Base-by-base conservation (phyloP, 306 rosid genomes). In the Datisca glomerata region DNA sequence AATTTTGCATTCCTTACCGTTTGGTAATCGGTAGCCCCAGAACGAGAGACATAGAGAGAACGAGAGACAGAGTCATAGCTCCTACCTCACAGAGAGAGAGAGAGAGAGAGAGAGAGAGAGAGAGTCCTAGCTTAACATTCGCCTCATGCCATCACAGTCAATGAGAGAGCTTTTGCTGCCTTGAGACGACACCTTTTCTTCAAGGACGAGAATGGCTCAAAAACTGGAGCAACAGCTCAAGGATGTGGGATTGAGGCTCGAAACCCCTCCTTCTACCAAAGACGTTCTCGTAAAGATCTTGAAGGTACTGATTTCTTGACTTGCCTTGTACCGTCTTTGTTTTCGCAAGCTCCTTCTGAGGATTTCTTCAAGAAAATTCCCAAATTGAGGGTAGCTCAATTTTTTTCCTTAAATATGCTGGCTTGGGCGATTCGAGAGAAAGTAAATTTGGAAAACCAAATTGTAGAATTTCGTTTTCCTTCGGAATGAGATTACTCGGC, bases 161-260 rank as follows among this genome's bases (percentile, higher is more conserved):
- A 78, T 73, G 85, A 61, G 56, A 59, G 43, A 63, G 34, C 65
- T 57, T 56, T 31, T 32, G 15, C 34, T 39, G 24, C 64, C 9
- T 6, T 65, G 63, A 66, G 46, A 64, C 70, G 49, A 37, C 66
- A 29, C 51, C 67, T 65, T 66, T 24, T 57, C 24, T 53, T 19
- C 47, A 31, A 17, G 43, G 47, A 23, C 41, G 49, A 33, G 45
- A 27, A 83, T 89, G 95, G 62, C 86, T 22, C 68, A 65, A 47
- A 71, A 76, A 61, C 73, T 75, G 40, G 75, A 74, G 65, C 77
- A 51, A 46, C 98, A 64, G 64, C 96, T 91, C 43, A 78, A 57
- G 80, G 98, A 91, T 60, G 47, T 91, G 80, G 98, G 96, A 84
- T 91, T 96, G 67, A 91, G 78, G 81, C 86, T 91, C 33, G 69